Evolutionary conservation across 305 asterid genomes (phyloP).

Genomic region (Lippia alba): DNA sequence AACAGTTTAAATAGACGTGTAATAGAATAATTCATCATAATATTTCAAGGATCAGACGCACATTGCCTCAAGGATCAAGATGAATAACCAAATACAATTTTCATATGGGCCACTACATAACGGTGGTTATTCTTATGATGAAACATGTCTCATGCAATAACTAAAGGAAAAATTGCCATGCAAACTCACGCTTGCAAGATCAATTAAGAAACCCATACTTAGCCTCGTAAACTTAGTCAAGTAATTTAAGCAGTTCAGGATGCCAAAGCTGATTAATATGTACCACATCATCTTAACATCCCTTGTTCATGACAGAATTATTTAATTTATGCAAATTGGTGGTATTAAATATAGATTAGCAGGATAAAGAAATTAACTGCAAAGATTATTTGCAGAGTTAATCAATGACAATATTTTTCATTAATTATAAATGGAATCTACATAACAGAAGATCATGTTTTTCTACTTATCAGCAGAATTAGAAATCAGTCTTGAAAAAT

Average conservation of each 20-base stretch:
- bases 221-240: neutral
- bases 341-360: neutral
- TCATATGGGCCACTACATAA: too few relatives aligned
- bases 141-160: neutral
- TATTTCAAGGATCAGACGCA: neutral
- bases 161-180: neutral
- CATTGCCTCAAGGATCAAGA: neutral
- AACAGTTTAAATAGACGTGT: neutral
- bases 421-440: neutral
- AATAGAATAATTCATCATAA: neutral
- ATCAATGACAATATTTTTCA: too few relatives aligned
- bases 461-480: neutral
- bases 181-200: neutral
- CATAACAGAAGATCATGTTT: neutral
- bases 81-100: too few relatives aligned
- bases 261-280: neutral
- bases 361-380: neutral
- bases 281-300: constrained; percentile 9
- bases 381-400: too few relatives aligned
- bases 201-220: constrained; percentile 6
- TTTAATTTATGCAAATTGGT: neutral
- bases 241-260: neutral
- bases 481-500: neutral
- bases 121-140: neutral
- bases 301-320: neutral